Base-by-base conservation (phyloP, 345 rosid species). In the Sisymbrium altissimum region DNA sequence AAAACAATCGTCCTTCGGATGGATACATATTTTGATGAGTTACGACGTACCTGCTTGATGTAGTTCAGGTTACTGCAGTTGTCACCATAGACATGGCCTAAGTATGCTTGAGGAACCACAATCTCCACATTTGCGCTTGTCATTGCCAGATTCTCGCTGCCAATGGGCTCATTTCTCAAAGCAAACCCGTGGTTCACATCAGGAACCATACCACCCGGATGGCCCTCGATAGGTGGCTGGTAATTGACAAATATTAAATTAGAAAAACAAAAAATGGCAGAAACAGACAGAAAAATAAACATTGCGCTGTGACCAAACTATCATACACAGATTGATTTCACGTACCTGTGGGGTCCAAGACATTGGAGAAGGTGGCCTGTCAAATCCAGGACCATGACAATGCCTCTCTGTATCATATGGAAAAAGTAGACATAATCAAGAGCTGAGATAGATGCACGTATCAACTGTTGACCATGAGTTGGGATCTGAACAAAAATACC, bases 301-400 rank as follows among this genome's bases (percentile, higher is more conserved):
- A 56, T 13, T 46, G n/a, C 29, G 11, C 53, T 70, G 25, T 33
- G 19, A 70, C 65, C 67, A 33, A 59, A 35, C 54, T 32, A 35
- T 15, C 38, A 8, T 15, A 23, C 33, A 39, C 39, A 57, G 3
- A 44, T 59, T 19, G 61, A 14, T 36, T 45, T 41, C 32, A 69
- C 84, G 43, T 73, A 90, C 96, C 87, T 86, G 90, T 25, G 87
- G 84, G 58, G 85, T 82, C 93, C 91, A 90, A 49, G 88, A 84
- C 84, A 86, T 82, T 48, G 96, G 96, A 40, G 96, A 88, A 36
- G 87, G 80, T 66, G 86, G 84, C 46, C 84, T 79, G 53, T 88
- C 96, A 85, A 77, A 88, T 43, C 83, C 82, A 65, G 87, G 88
- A 72, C 88, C 90, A 81, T 85, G 85, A 64, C 86, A 86, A 65